These are phyloP conservation scores for Schizophyllum amplum DNA, from an alignment of 1,284 basidiomycete species.

Conservation along the genomic window DNA sequence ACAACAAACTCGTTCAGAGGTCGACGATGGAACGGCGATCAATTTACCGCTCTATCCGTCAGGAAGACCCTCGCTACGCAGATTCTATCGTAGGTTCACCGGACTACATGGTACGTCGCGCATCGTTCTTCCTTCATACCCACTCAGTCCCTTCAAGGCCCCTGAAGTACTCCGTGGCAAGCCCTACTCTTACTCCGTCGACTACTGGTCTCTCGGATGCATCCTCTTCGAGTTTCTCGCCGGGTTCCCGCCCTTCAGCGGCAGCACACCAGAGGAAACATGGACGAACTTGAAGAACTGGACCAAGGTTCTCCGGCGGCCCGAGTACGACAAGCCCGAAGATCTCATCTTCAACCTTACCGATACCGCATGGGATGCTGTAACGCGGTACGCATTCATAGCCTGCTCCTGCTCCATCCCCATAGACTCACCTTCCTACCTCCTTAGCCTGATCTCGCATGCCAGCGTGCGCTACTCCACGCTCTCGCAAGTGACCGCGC, in stretches of 20 bases:
- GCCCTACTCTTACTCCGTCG: constrained; percentile 92
- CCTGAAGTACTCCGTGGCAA: constrained; percentile 92
- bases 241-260: constrained; percentile 97
- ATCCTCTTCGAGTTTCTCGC: constrained; percentile 98
- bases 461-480: constrained; percentile 75
- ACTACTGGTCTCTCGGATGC: constrained; percentile 98
- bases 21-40: constrained; percentile 94
- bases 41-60: constrained; percentile 88
- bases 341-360: constrained; percentile 96
- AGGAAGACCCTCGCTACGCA: constrained; percentile 89
- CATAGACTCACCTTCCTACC: constrained; percentile 2
- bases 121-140: background rate
- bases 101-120: constrained; percentile 71
- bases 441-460: constrained; percentile 59
- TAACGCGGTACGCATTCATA: constrained; percentile 58
- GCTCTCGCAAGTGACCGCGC: constrained; percentile 64
- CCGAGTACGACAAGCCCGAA: constrained; percentile 93
- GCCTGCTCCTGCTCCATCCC: constrained; percentile 1
- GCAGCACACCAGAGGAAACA: constrained; percentile 93
- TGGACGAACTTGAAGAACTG: constrained; percentile 99
- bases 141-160: constrained; percentile 41
- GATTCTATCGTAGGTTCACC: constrained; percentile 98
- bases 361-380: constrained; percentile 94
- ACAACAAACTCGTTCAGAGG: constrained; percentile 84
- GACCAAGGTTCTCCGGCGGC: constrained; percentile 84